Evolutionary conservation across 2,329 filamentous ascomycete species (phyloP).

Genomic region (Rhynchosporium agropyri): DNA sequence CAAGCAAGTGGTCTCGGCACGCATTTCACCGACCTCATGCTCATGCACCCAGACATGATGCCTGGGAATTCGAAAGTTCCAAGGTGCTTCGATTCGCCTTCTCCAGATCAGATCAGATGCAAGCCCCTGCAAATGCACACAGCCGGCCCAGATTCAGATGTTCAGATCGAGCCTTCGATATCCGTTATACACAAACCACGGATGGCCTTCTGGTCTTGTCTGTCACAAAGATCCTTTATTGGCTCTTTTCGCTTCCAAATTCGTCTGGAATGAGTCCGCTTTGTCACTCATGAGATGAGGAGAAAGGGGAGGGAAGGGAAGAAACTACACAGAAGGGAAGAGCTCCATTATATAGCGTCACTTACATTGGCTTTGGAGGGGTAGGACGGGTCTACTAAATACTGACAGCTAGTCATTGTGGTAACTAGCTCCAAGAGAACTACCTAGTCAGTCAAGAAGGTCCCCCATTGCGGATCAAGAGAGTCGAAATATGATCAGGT

Average conservation of each 20-base stretch:
- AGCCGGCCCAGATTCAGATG: too few species aligned
- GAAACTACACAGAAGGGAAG: background rate
- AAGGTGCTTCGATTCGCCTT: constrained; percentile 1
- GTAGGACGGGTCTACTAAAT: constrained; percentile 3
- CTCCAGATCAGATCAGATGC: constrained; percentile 7
- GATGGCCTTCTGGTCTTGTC: background rate
- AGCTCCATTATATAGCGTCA: constrained; percentile 6
- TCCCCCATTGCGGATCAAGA: background rate
- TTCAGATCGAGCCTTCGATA: background rate
- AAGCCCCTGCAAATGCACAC: constrained; percentile 7
- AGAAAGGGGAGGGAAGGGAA: background rate
- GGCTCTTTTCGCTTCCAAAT: too few species aligned
- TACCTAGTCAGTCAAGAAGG: background rate
- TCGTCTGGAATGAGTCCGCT: background rate
- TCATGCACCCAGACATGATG: constrained; percentile 16
- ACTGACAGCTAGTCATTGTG: constrained; percentile 9
- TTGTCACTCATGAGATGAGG: background rate
- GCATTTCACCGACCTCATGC: constrained; percentile 29
- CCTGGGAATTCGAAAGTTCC: background rate
- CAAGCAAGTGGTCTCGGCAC: constrained; percentile 21
- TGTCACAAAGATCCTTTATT: too few species aligned
- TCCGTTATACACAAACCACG: background rate
- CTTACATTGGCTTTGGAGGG: constrained; percentile 9
- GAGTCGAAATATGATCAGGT: constrained; percentile 6
- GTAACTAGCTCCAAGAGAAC: constrained; percentile 6